Evolutionary conservation across 2,329 filamentous ascomycete species (phyloP).

Genomic region (Apiospora hydei): DNA sequence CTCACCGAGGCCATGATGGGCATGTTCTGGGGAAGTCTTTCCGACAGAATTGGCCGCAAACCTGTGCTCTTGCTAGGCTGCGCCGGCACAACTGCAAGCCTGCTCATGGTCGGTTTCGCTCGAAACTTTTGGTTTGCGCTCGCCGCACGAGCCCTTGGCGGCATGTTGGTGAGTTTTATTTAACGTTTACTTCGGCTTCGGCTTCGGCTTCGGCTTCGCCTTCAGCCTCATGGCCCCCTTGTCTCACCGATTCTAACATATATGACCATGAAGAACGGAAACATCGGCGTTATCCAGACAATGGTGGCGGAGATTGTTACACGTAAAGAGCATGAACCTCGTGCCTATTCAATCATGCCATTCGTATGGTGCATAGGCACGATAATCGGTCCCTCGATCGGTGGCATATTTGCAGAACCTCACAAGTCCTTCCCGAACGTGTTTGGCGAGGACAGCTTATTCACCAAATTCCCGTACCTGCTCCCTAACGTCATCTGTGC

Average conservation of each 20-base stretch:
- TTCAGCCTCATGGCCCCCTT: not conserved
- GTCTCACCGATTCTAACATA: not conserved
- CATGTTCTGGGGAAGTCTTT: constrained; percentile 87
- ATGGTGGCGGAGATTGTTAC: constrained; percentile 91
- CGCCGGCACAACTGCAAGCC: constrained; percentile 80
- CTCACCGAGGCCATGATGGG: constrained; percentile 83
- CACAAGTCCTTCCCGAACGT: constrained; percentile 73
- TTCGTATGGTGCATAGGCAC: constrained; percentile 94
- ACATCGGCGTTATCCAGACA: constrained; percentile 89
- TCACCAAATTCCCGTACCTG: constrained; percentile 83
- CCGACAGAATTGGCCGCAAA: constrained; percentile 84
- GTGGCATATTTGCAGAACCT: constrained; percentile 85
- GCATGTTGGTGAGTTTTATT: constrained; percentile 52
- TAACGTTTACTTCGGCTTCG: not conserved
- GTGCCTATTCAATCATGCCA: constrained; percentile 90
- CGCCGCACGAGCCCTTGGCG: constrained; percentile 76
- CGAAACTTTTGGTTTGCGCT: constrained; percentile 86
- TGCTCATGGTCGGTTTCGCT: constrained; percentile 84
- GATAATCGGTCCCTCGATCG: constrained; percentile 87
- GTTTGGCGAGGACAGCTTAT: constrained; percentile 74
- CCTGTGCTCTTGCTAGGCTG: constrained; percentile 85
- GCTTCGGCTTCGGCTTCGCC: not conserved
- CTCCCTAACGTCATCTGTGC: constrained; percentile 90
- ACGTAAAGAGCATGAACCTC: constrained; percentile 84
- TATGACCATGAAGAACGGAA: constrained; percentile 72